phyloP scores from a whole-genome alignment of 192 early-diverging fungal species.

The Coemansia sp. region DNA sequence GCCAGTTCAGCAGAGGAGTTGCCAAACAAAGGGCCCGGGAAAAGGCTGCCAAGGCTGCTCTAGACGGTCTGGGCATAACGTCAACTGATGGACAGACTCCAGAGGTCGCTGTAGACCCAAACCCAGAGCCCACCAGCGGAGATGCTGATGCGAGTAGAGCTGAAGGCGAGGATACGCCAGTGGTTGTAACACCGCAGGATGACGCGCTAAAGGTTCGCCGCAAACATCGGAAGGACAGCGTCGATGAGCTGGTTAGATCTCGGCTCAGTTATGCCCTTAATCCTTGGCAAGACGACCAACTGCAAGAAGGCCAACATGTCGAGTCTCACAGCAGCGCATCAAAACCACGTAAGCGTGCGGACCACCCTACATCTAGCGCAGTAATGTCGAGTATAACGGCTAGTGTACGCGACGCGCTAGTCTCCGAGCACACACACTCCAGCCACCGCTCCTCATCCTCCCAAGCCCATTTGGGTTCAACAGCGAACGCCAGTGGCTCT shows the following conservation, averaged over 20 bases:
- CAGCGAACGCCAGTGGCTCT: neutral
- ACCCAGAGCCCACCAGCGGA: neutral
- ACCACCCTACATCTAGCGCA: slow-evolving; percentile 7
- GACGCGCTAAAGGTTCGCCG: slow-evolving; percentile 16
- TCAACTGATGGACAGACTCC: neutral
- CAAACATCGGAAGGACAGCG: slow-evolving; percentile 46
- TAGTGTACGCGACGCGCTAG: slow-evolving; percentile 47
- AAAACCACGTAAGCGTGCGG: slow-evolving; percentile 14
- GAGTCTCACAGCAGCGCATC: neutral
- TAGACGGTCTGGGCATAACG: neutral
- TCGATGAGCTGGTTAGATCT: slow-evolving; percentile 53
- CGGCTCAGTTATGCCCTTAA: slow-evolving; percentile 28
- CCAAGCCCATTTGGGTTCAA: neutral
- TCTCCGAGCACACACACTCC: slow-evolving; percentile 23
- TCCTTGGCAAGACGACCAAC: slow-evolving; percentile 17
- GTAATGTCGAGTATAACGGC: slow-evolving; percentile 38
- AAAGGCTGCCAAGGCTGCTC: neutral
- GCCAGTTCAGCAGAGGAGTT: slow-evolving; percentile 11
- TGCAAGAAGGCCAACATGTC: neutral
- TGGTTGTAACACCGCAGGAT: neutral
- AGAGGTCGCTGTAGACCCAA: neutral
- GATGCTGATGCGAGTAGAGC: neutral
- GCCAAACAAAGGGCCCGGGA: slow-evolving; percentile 19
- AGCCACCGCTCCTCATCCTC: neutral
- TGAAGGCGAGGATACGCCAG: neutral